phyloP scores from a whole-genome alignment of 106 monocot genomes.

The Xerophyta viscosa region DNA sequence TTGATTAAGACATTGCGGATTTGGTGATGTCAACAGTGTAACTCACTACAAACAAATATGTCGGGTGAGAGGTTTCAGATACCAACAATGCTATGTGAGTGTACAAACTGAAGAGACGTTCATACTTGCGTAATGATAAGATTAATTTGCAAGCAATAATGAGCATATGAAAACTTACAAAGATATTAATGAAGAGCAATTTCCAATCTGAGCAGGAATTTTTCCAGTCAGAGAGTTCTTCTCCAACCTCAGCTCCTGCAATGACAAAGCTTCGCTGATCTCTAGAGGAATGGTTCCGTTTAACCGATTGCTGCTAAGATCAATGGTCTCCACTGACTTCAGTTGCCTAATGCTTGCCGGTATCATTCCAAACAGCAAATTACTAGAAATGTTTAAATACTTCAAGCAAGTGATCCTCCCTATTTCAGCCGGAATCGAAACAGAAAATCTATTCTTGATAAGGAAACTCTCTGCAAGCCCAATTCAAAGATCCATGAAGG shows the following conservation, averaged over 20 bases:
- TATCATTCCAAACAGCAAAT: constrained; percentile 53
- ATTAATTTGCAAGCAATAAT: constrained; percentile 55
- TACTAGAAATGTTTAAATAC: constrained; percentile 49
- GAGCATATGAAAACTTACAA: constrained; percentile 35
- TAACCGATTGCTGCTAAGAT: constrained; percentile 51
- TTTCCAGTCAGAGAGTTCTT: constrained; percentile 50
- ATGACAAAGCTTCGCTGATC: constrained; percentile 43
- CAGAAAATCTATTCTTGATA: constrained; percentile 68
- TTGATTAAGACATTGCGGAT: too few species aligned
- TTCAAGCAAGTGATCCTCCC: constrained; percentile 58
- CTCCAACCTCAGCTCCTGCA: constrained; percentile 53
- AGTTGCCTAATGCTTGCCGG: constrained; percentile 67
- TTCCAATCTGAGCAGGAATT: constrained; percentile 60
- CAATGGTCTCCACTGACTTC: constrained; percentile 38
- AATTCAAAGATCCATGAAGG: constrained; percentile 63
- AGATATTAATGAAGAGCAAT: constrained; percentile 55
- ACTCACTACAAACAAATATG: not conserved
- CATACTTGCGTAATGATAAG: constrained; percentile 46
- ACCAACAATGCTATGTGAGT: too few species aligned
- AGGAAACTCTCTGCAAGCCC: constrained; percentile 36
- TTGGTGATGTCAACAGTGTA: not conserved
- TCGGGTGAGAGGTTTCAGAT: not conserved
- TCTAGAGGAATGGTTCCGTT: constrained; percentile 56
- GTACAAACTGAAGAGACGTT: constrained; percentile 48
- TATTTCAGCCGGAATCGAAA: constrained; percentile 70